Evolutionary conservation across 1,284 basidiomycete genomes (phyloP), one percentile per base, ranked within the genome.

Genomic region (Porogramme epimiltina): DNA sequence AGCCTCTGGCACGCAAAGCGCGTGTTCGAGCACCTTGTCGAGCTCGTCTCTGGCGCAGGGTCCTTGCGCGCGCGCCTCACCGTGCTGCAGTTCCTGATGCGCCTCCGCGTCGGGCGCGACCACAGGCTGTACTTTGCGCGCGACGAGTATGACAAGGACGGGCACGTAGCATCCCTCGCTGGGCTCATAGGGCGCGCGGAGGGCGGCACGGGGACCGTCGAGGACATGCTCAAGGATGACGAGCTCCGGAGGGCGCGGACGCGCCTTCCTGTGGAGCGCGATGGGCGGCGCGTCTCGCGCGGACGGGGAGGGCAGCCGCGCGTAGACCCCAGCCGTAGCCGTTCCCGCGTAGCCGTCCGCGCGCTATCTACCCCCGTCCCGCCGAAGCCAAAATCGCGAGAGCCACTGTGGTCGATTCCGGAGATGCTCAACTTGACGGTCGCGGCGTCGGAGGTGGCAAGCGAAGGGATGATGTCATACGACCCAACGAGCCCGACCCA

Each of bases 21-120:
- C 1, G 65, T 90, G 8, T 89, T 80, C 65, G 56, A 67, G 0
- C 70, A 73, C 34, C 67, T 89, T 34, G 61, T 87, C 18, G 67
- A 72, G 25, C 66, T 84, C 15, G 58, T 73, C 19, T 60, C 69
- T 0, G 67, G 72, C 15, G 77, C 79, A 1, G 77, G 73, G 55
- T 89, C 87, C 25, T 70, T 81, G 0, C 75, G 80, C 18, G 87
- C 90, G 0, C 78, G 93, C 22, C 69, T 98, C 16, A 75, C 83
- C 2, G 81, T 90, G 2, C 74, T 99, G 9, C 93, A 96, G 65
- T 97, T 95, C 78, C 68, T 97, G 52, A 84, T 95, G 73, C 87
- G 94, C 11, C 75, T 99, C 20, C 81, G 97, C 44, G 94, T 93
- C 1, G 95, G 98, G 66, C 84, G 92, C 3, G 90, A 95, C 62